A percentile compares a stretch with the other conserved stretches of the same genome.
Evolutionary conservation across 345 rosid species (phyloP).

Genomic region (Limnanthes douglasii): DNA sequence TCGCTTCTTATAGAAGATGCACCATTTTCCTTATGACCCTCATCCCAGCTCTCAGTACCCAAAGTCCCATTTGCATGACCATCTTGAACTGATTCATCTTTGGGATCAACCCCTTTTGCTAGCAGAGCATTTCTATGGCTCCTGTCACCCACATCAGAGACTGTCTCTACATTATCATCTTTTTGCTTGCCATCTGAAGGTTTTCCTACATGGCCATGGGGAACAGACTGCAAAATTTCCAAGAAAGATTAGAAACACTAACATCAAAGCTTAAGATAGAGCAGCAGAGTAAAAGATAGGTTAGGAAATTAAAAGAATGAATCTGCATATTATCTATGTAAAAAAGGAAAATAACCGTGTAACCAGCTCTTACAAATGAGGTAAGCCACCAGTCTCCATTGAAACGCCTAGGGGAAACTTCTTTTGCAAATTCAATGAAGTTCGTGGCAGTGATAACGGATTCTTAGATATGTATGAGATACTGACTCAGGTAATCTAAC

Average conservation of each 20-base stretch:
- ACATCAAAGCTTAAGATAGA: too few relatives aligned
- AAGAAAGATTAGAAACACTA: conserved; percentile 7
- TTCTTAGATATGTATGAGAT: conserved; percentile 37
- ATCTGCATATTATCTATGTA: conserved; percentile 7
- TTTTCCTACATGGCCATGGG: too few relatives aligned
- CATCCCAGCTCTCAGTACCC: conserved; percentile 12
- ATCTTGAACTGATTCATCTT: conserved; percentile 8
- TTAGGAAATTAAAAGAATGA: conserved; percentile 5
- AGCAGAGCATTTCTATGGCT: conserved; percentile 4
- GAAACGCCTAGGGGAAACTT: conserved; percentile 46
- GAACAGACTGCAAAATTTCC: conserved; percentile 21
- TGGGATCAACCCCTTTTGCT: conserved; percentile 5
- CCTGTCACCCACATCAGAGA: conserved; percentile 1
- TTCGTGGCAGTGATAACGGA: conserved; percentile 39
- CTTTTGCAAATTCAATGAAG: conserved; percentile 26
- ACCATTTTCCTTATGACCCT: conserved; percentile 9
- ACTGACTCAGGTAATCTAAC: conserved; percentile 38
- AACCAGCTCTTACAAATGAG: conserved; percentile 79
- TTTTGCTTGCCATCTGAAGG: too few relatives aligned
- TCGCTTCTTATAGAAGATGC: conserved; percentile 18
- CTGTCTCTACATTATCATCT: conserved; percentile 6
- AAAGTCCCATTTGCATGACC: conserved; percentile 24
- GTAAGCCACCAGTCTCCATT: conserved; percentile 65
- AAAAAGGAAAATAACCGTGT: conserved; percentile 8
- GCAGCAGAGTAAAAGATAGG: background rate